Conservation (phyloP, 208 protist genomes). For the Kentomonas sorsogonicus region DNA sequence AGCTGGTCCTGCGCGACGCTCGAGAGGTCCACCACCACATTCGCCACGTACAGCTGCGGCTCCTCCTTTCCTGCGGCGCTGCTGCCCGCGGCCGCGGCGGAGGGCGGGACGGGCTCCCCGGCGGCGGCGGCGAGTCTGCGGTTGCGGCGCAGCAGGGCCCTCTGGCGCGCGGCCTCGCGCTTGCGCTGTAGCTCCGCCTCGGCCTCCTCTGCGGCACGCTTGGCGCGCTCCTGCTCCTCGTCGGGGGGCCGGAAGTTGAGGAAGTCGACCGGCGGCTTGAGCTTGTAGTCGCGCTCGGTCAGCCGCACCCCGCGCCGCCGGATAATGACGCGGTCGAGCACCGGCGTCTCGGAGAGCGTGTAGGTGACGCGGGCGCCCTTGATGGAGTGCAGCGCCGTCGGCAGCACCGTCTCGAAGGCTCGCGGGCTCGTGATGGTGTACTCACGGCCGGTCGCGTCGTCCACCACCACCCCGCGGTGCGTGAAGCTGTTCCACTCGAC, state of each 20-base stretch:
- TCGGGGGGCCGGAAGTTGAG: conserved; percentile 25
- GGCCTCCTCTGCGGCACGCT: neutral
- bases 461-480: conserved; percentile 56
- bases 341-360: conserved; percentile 16
- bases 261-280: conserved; percentile 57
- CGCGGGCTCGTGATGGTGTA: conserved; percentile 69
- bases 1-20: conserved; percentile 50
- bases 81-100: neutral
- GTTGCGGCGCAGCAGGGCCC: neutral
- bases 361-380: conserved; percentile 66
- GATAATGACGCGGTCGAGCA: conserved; percentile 67
- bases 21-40: conserved; percentile 61
- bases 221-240: neutral
- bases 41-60: conserved; percentile 35
- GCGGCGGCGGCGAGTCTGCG: neutral
- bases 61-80: neutral
- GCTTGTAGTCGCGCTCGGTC: conserved; percentile 57
- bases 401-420: conserved; percentile 83
- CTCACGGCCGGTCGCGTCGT: conserved; percentile 31
- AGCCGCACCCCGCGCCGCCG: conserved; percentile 53
- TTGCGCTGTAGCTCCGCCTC: neutral
- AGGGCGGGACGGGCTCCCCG: neutral
- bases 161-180: neutral
- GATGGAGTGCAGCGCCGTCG: conserved; percentile 56
- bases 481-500: conserved; percentile 76